Evolutionary conservation across 805 yeast species (phyloP), one percentile per base, ranked within the genome.

Genomic region (Lipomyces lipofer): DNA sequence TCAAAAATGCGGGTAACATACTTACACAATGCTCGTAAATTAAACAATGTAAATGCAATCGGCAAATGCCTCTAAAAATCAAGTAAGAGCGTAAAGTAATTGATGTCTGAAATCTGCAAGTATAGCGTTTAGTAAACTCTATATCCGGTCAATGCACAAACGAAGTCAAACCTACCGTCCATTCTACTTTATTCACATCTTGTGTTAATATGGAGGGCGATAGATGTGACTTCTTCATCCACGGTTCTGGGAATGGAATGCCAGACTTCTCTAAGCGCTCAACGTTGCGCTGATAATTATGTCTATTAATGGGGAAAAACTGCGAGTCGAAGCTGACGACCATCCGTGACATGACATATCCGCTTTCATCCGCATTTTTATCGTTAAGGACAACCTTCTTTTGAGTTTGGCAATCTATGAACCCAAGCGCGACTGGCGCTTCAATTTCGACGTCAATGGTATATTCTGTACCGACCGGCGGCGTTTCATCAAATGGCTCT

Each of bases 341-440:
- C 19, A 47, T 46, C 13, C 47, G 50, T 12, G 43, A 32, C 55
- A 51, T 46, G 17, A 4, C 19, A 28, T 46, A 39, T 17, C 55
- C 50, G 54, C 28, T 12, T 17, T 33, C 39, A 12, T 32, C 35
- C 25, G 25, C 27, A 9, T 33, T 29, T 3, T 13, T 33, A 36
- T 25, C 12, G 7, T 10, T 21, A 10, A 45, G 19, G n/a, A 51
- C 21, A 17, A 27, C 29, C 10, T 28, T 45, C 21, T 17, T n/a
- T n/a, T 28, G 28, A n/a, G 22, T 19, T 4, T 4, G n/a, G 10
- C 38, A 33, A 24, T 49, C 21, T 24, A 44, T 32, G 27, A 51
- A 28, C 1, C 55, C 55, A 6, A 51, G 39, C 29, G 55, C 51
- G 28, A 51, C 51, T 21, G 55, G 51, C 8, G 55, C 55, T 17